phyloP scores from a whole-genome alignment of 1,284 basidiomycete genomes.

The Sphaerobolus stellatus region DNA sequence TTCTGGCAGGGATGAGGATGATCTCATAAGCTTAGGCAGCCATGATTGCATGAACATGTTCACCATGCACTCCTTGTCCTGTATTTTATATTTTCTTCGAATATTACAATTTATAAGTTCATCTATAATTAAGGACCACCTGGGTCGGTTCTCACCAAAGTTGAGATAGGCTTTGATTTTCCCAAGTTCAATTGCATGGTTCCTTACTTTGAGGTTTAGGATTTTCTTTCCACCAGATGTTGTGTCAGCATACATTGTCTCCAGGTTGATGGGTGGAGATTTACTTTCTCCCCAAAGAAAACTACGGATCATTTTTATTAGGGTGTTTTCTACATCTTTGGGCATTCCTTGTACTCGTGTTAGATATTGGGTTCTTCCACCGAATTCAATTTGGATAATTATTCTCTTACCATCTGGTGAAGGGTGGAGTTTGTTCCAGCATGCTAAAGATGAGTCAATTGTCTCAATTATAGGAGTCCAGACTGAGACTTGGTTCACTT shows the following conservation, averaged over 20 bases:
- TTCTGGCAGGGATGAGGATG: neutral
- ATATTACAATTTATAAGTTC: neutral
- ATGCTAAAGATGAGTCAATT: neutral
- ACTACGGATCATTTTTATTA: neutral
- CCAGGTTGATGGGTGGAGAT: neutral
- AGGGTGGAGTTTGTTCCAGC: neutral
- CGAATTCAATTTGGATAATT: neutral
- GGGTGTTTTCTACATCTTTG: neutral
- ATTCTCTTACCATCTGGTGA: neutral
- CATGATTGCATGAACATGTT: neutral
- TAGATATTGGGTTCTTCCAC: neutral
- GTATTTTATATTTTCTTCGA: neutral
- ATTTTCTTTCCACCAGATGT: slow-evolving; percentile 2
- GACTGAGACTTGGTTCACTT: neutral
- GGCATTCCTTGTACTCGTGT: slow-evolving; percentile 7
- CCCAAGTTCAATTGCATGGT: slow-evolving; percentile 19
- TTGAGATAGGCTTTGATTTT: slow-evolving; percentile 18
- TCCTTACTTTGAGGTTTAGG: slow-evolving; percentile 14
- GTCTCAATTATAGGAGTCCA: neutral
- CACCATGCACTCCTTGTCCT: slow-evolving; percentile 1
- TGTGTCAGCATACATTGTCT: neutral
- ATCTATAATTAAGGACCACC: slow-evolving; percentile 17
- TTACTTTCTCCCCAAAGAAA: neutral
- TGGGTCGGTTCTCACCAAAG: slow-evolving; percentile 2
- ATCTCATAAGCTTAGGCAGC: neutral